Conservation (phyloP, 257 asterid species). For the Catharanthus roseus region DNA sequence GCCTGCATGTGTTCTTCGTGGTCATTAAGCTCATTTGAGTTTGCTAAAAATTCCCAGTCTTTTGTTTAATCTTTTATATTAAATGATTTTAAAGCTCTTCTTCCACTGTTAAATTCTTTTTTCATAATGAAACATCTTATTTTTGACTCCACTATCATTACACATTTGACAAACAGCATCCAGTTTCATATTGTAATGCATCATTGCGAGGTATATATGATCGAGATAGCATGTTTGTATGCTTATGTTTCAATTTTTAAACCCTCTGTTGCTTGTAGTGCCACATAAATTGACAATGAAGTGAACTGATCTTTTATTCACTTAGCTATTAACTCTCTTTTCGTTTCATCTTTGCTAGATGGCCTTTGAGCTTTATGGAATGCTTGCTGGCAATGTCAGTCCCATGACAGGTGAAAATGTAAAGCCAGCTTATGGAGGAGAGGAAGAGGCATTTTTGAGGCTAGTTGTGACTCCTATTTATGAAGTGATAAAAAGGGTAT, state of each 20-base stretch:
- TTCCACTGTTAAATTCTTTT: not conserved
- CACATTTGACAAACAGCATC: not conserved
- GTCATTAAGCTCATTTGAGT: not conserved
- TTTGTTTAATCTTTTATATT: not conserved
- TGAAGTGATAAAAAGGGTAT: slow-evolving; percentile 91
- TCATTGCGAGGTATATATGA: not conserved
- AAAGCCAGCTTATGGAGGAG: slow-evolving; percentile 99
- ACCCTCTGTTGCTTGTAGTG: not conserved
- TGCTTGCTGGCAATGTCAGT: slow-evolving; percentile 99
- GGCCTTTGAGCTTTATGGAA: slow-evolving; percentile 97
- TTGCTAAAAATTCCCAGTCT: not conserved
- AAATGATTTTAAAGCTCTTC: not conserved
- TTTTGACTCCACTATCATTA: not conserved
- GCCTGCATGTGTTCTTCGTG: not conserved
- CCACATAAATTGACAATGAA: not conserved
- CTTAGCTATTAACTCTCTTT: slow-evolving; percentile 11
- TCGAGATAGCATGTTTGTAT: not conserved
- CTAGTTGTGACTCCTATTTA: slow-evolving; percentile 95
- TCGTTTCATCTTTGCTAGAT: slow-evolving; percentile 38
- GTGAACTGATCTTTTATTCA: not conserved
- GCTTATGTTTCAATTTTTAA: not conserved
- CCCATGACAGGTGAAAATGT: slow-evolving; percentile 97
- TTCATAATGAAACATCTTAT: not conserved
- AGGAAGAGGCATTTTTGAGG: slow-evolving; percentile 86
- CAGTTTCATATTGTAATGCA: not conserved